Percentiles rank a stretch among this genome's conserved stretches.
These are phyloP conservation scores for Aegilops sharonensis DNA, from an alignment of 176 grass and related monocot species.

Conservation along the genomic window DNA sequence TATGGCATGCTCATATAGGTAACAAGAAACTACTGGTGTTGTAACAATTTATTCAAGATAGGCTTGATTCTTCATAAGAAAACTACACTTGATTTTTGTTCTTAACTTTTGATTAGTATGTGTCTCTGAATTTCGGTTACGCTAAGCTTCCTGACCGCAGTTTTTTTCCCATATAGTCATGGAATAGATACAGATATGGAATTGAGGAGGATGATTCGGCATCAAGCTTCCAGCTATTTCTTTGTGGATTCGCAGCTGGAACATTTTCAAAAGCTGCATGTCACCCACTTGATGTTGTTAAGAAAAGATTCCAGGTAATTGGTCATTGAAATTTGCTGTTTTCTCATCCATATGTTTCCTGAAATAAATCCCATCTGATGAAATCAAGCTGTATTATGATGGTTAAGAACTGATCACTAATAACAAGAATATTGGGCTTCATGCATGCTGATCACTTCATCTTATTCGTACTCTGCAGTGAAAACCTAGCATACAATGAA, in stretches of 20 bases:
- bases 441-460: not conserved
- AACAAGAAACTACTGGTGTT: not conserved
- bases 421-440: not conserved
- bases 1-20: not conserved
- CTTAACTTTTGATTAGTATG: not conserved
- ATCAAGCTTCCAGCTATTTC: conserved; percentile 89
- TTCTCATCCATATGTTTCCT: not conserved
- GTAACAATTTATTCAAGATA: not conserved
- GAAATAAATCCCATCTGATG: not conserved
- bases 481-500: not conserved
- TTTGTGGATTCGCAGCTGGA: conserved; percentile 89
- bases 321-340: not conserved
- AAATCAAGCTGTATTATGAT: conserved; percentile 7
- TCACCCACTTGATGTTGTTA: conserved; percentile 97
- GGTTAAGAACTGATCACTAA: not conserved
- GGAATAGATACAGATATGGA: conserved; percentile 76
- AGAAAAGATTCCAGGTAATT: conserved; percentile 94
- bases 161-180: conserved; percentile 43
- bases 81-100: not conserved
- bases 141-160: not conserved
- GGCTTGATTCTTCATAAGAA: not conserved
- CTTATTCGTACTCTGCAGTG: not conserved
- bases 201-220: conserved; percentile 55
- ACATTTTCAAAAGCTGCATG: conserved; percentile 81
- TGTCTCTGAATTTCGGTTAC: not conserved